Base-by-base conservation (phyloP, 306 rosid species). In the Quercus agrifolia region DNA sequence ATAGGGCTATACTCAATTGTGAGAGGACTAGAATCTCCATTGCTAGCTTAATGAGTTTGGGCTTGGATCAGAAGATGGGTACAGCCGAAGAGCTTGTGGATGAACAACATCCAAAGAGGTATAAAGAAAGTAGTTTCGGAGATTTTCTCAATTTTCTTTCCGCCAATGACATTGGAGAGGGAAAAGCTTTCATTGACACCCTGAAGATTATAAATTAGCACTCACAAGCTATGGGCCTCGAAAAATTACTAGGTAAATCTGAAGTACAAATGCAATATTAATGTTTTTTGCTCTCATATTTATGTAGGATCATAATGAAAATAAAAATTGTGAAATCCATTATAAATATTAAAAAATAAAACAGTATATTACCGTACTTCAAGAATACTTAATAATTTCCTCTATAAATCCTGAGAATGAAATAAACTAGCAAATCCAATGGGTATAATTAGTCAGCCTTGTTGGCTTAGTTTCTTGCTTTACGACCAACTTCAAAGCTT, bases 141-240 rank as follows among this genome's bases (percentile, higher is more conserved):
- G 90, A 89, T 84, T 87, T 91, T 82, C 90, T 91, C 27, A 35
- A 86, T 6, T 87, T 87, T 80, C 78, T 89, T 38, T 56, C 83
- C 2, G 15, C 31, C 52, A 89, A 86, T 77, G 93, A 86, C 68
- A 44, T 82, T 21, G 71, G 76, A 12, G 77, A 87, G 14, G 96
- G 92, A 56, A 86, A 71, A 77, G 87, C 57, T 82, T 87, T 84
- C 86, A 76, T 89, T 44, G 74, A 75, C 70, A 79, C 83, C 3
- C 89, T 91, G 74, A 87, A 84, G 77, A 74, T 83, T 21, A 54
- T 74, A 6, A 23, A 61, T 5, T 78, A 68, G 49, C 6, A 31
- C 11, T 41, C 5, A 9, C 56, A 21, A 52, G 14, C 28, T 7
- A 38, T 38, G 46, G 11, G 46, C 0, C 0, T 38, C 11, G 3